These are phyloP conservation scores for Grigorovia humatica DNA, from an alignment of 805 yeast species.

Conservation along the genomic window DNA sequence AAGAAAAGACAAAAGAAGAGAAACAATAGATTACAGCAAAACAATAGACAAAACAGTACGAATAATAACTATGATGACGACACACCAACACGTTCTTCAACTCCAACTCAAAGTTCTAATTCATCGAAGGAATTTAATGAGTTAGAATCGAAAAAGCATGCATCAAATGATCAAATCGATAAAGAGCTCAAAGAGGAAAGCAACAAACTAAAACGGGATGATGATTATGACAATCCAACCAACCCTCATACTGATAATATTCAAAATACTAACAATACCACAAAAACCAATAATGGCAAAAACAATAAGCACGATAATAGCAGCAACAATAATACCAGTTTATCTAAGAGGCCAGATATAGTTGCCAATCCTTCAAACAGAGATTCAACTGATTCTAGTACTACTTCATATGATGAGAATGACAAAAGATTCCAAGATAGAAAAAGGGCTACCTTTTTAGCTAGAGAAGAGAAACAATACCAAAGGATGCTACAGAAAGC, in stretches of 20 bases:
- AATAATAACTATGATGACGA: not conserved
- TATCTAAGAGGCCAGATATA: not conserved
- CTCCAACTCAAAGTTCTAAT: not conserved
- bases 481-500: slow-evolving; percentile 34
- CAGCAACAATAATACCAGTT: not conserved
- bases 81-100: not conserved
- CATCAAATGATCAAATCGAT: not conserved
- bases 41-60: not conserved
- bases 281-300: not conserved
- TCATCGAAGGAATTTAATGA: slow-evolving; percentile 10
- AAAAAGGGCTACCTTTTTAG: slow-evolving; percentile 31
- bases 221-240: not conserved
- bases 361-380: not conserved
- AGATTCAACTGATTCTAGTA: slow-evolving; percentile 1
- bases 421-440: slow-evolving; percentile 23
- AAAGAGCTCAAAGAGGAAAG: not conserved
- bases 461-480: slow-evolving; percentile 36
- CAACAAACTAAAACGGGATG: slow-evolving; percentile 1
- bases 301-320: not conserved
- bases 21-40: not conserved
- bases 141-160: not conserved
- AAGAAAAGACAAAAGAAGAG: slow-evolving; percentile 25
- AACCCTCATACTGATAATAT: not conserved
- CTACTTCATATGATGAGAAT: slow-evolving; percentile 14
- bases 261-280: not conserved